A percentile compares a stretch with the other conserved stretches of the same genome.
Evolutionary conservation across 768 basidiomycete genomes (phyloP).

Genomic region (Serendipita indica): DNA sequence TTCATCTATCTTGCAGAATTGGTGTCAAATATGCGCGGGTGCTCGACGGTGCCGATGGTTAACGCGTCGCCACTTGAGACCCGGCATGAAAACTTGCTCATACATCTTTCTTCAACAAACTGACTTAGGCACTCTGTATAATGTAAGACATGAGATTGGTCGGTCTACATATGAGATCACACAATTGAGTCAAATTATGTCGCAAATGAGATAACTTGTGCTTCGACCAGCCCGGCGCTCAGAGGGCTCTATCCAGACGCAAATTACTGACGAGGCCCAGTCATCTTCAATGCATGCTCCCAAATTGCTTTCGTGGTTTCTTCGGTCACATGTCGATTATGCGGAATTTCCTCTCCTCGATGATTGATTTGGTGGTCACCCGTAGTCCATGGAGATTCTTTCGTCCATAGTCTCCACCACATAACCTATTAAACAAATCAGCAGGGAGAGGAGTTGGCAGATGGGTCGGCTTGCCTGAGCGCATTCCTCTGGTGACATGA

Average conservation of each 20-base stretch:
- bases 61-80: no score
- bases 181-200: background rate
- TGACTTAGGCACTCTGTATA: no score
- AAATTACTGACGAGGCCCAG: no score
- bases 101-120: no score
- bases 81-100: no score
- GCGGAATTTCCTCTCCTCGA: background rate
- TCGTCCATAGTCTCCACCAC: background rate
- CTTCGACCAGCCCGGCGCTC: no score
- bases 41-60: no score
- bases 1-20: no score
- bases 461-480: background rate
- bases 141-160: no score
- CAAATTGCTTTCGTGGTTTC: constrained; percentile 5
- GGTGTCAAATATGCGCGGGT: no score
- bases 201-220: no score
- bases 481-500: background rate
- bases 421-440: background rate
- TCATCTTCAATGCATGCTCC: constrained; percentile 8
- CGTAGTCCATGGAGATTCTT: background rate
- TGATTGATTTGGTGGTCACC: constrained; percentile 5
- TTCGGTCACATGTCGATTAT: background rate
- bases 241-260: no score
- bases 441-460: background rate
- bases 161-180: background rate